Evolutionary conservation across 768 basidiomycete species (phyloP).

Genomic region (Mycena capillaripes): DNA sequence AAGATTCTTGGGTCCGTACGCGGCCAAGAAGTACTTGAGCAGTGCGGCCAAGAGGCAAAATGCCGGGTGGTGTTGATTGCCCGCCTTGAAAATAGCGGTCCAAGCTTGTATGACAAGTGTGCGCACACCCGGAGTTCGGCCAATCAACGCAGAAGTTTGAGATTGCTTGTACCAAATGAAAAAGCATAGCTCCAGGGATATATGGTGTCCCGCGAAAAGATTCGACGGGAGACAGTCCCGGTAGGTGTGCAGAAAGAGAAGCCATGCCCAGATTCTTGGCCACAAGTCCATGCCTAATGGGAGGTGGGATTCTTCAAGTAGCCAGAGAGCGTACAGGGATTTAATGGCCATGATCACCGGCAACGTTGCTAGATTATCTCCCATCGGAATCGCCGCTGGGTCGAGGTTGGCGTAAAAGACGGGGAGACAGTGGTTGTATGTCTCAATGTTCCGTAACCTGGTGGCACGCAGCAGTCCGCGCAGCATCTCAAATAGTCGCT

Average conservation of each 20-base stretch:
- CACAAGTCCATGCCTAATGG: not conserved
- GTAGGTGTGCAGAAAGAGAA: not conserved
- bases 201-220: not conserved
- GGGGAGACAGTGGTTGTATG: not conserved
- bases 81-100: not conserved
- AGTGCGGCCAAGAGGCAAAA: no score
- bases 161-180: not conserved
- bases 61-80: no score
- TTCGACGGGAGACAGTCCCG: not conserved
- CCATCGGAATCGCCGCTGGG: not conserved
- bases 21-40: no score
- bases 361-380: no score
- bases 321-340: not conserved
- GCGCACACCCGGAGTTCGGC: not conserved
- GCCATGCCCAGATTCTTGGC: not conserved
- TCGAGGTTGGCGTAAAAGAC: not conserved
- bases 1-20: not conserved
- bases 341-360: not conserved
- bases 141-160: not conserved
- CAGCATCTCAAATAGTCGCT: no score
- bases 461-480: not conserved
- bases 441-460: no score
- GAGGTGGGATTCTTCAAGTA: not conserved
- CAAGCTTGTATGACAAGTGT: not conserved
- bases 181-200: not conserved